Conservation (phyloP, 2,329 filamentous ascomycete genomes). For the Cercospora citrullina region DNA sequence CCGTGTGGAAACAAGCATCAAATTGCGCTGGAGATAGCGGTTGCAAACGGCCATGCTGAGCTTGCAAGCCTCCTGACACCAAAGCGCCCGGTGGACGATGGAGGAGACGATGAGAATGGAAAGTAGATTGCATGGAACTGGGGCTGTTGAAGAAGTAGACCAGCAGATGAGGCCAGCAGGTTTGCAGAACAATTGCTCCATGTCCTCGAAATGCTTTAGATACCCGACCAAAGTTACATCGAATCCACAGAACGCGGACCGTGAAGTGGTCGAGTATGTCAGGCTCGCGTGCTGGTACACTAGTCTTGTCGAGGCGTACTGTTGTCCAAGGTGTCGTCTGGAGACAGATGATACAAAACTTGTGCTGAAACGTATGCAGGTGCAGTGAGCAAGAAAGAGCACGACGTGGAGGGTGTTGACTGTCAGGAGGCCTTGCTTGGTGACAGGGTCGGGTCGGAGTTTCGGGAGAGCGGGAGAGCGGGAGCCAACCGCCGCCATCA, state of each 20-base stretch:
- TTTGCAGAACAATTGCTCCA: neutral
- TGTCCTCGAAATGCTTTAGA: neutral
- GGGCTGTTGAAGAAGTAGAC: neutral
- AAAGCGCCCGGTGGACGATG: neutral
- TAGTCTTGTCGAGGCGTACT: neutral
- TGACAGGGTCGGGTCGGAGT: neutral
- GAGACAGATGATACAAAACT: neutral
- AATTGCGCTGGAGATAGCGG: slow-evolving; percentile 16
- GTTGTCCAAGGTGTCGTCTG: neutral
- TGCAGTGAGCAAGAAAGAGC: neutral
- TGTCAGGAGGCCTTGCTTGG: neutral
- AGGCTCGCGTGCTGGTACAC: neutral
- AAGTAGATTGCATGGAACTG: neutral
- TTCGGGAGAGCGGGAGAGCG: neutral
- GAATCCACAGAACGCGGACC: neutral
- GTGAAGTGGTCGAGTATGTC: neutral
- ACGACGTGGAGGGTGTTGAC: neutral
- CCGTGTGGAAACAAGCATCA: slow-evolving; percentile 21
- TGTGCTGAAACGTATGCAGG: neutral
- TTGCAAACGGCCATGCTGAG: slow-evolving; percentile 11
- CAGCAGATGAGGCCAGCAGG: neutral
- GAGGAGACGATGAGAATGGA: neutral
- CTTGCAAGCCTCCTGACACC: slow-evolving; percentile 5
- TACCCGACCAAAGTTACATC: neutral
- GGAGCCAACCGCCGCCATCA: neutral